Conservation (phyloP, 139 green algal genomes). For the Tetraselmis striata region DNA sequence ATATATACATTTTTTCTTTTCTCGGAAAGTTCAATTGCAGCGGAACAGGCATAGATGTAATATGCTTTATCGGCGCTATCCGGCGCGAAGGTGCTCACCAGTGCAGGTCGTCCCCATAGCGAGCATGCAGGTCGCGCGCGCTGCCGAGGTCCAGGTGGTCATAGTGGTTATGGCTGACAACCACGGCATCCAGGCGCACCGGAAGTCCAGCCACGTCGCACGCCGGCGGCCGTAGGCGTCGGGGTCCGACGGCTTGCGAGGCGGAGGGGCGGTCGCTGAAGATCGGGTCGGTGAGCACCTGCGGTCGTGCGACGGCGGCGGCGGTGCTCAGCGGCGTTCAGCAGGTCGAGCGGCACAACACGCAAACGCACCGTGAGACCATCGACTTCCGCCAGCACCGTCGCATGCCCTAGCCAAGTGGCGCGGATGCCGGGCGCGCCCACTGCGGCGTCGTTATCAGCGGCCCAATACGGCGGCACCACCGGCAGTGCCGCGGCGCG, state of each 20-base stretch:
- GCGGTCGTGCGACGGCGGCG: too few species aligned
- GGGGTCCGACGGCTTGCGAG: not conserved
- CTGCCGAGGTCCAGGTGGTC: slow-evolving; percentile 8
- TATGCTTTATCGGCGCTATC: too few species aligned
- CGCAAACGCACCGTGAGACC: too few species aligned
- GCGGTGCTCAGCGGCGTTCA: too few species aligned
- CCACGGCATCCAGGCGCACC: not conserved
- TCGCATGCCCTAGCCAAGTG: not conserved
- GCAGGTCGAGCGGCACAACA: too few species aligned
- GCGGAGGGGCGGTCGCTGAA: not conserved
- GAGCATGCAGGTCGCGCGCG: not conserved
- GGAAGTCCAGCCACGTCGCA: not conserved
- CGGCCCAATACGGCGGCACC: not conserved
- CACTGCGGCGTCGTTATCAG: not conserved
- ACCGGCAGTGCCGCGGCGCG: not conserved
- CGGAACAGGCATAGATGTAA: too few species aligned
- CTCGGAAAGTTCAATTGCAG: too few species aligned
- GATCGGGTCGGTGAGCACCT: not conserved
- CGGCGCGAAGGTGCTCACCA: too few species aligned
- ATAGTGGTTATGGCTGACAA: slow-evolving; percentile 14
- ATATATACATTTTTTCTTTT: too few species aligned
- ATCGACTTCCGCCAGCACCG: not conserved
- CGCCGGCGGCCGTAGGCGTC: not conserved
- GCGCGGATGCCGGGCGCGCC: not conserved
- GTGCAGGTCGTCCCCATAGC: not conserved